phyloP scores from a whole-genome alignment of 495 filamentous ascomycete species.

The Umbilicaria muhlenbergii region DNA sequence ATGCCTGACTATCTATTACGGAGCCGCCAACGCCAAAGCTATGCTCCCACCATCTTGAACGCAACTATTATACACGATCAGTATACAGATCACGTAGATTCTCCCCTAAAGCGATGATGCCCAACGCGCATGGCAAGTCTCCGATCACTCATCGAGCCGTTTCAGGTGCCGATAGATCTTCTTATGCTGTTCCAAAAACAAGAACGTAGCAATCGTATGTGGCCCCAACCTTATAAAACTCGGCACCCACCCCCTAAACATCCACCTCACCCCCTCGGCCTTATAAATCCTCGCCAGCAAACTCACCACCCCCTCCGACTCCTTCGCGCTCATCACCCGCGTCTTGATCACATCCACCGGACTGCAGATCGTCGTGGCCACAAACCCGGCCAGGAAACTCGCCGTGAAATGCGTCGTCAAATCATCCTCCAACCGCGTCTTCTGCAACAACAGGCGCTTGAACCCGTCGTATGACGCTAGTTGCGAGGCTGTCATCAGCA shows the following conservation, averaged over 20 bases:
- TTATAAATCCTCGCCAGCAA: conserved; percentile 53
- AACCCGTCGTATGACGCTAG: conserved; percentile 85
- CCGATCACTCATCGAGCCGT: conserved; percentile 14
- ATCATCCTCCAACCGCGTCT: conserved; percentile 57
- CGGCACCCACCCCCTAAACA: conserved; percentile 96
- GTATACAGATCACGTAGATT: too few relatives aligned
- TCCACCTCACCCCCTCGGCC: conserved; percentile 72
- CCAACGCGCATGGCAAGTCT: too few relatives aligned
- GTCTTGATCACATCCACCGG: conserved; percentile 98
- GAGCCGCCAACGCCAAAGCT: too few relatives aligned
- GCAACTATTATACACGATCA: too few relatives aligned
- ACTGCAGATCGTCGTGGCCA: conserved; percentile 87
- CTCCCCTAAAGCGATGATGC: too few relatives aligned
- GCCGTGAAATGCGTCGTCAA: conserved; percentile 76
- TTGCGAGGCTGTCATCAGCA: conserved; percentile 87
- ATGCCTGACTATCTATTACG: too few relatives aligned
- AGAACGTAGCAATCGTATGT: conserved; percentile 88
- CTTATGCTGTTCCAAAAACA: conserved; percentile 78
- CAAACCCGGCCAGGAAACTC: conserved; percentile 74
- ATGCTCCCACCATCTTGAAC: too few relatives aligned
- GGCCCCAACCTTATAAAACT: conserved; percentile 85
- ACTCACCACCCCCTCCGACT: conserved; percentile 39
- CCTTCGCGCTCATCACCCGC: conserved; percentile 66
- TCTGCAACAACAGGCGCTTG: conserved; percentile 58
- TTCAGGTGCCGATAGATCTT: conserved; percentile 34